A percentile compares a stretch with the other conserved stretches of the same genome.
Conservation (phyloP, 306 rosid species). For the Sechiopsis laciniata region DNA sequence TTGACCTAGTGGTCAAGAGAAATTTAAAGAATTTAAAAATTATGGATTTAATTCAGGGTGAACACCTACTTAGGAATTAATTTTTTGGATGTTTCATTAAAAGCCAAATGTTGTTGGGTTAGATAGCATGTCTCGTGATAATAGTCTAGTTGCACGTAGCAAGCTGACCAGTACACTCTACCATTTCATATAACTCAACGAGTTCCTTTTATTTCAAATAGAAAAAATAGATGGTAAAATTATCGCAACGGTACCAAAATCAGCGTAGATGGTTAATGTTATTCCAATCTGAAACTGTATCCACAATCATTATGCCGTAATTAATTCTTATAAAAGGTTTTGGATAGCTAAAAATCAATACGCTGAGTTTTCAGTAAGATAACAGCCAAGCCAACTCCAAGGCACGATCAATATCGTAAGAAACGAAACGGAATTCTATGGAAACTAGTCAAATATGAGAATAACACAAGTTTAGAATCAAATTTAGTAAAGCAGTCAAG, state of each 20-base stretch:
- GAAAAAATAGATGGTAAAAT: background rate
- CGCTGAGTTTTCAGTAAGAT: background rate
- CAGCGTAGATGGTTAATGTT: background rate
- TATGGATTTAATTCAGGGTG: no score
- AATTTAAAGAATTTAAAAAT: no score
- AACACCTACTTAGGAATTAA: no score
- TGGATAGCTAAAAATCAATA: background rate
- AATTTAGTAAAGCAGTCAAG: background rate
- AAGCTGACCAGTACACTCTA: no score
- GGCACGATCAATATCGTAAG: background rate
- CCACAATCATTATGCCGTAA: background rate
- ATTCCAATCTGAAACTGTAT: background rate
- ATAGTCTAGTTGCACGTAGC: no score
- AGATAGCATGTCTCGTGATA: no score
- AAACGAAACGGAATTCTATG: background rate
- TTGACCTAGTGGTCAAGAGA: no score
- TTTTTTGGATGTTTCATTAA: no score
- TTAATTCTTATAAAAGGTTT: background rate
- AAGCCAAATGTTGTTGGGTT: no score
- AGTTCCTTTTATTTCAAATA: background rate
- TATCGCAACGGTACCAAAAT: background rate
- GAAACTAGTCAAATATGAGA: background rate
- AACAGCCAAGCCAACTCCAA: background rate
- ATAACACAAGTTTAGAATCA: background rate
- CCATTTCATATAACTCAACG: background rate